A percentile compares a stretch with the other conserved stretches of the same genome.
phyloP scores from a whole-genome alignment of 805 yeast species.

The Suhomyces sp. region DNA sequence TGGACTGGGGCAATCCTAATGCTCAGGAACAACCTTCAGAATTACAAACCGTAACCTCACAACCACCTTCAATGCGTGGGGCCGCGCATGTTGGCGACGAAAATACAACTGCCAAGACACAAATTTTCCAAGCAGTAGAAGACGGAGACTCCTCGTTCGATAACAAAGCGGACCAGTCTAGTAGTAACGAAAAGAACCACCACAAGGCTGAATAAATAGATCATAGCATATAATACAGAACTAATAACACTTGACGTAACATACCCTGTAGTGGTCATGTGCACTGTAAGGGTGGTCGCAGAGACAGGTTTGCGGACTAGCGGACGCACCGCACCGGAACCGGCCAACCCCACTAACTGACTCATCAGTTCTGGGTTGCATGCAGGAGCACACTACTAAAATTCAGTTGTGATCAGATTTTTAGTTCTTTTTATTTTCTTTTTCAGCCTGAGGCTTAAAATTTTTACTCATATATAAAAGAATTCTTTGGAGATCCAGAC shows the following conservation, averaged over 20 bases:
- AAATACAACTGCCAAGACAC: background rate
- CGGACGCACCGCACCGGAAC: slow-evolving; percentile 1
- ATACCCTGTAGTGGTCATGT: background rate
- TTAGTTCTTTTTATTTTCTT: background rate
- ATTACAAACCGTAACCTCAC: background rate
- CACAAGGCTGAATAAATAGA: background rate
- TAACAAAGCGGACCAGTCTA: background rate
- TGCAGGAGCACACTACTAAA: background rate
- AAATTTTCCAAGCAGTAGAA: slow-evolving; percentile 3
- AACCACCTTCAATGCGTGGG: slow-evolving; percentile 1
- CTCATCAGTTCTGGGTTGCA: background rate
- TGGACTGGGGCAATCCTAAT: slow-evolving; percentile 47
- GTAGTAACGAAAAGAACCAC: slow-evolving; percentile 1
- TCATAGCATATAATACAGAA: background rate
- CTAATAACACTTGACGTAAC: no score
- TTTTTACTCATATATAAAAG: background rate
- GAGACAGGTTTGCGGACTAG: background rate
- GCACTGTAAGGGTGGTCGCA: background rate
- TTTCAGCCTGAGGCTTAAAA: background rate
- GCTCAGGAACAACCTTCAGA: slow-evolving; percentile 2
- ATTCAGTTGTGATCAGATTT: background rate
- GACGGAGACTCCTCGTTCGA: slow-evolving; percentile 4
- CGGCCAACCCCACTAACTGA: slow-evolving; percentile 3
- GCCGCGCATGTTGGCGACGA: slow-evolving; percentile 1
- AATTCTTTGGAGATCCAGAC: background rate